Conservation (phyloP, 169 alveolate species). For the Plasmodium gonderi region DNA sequence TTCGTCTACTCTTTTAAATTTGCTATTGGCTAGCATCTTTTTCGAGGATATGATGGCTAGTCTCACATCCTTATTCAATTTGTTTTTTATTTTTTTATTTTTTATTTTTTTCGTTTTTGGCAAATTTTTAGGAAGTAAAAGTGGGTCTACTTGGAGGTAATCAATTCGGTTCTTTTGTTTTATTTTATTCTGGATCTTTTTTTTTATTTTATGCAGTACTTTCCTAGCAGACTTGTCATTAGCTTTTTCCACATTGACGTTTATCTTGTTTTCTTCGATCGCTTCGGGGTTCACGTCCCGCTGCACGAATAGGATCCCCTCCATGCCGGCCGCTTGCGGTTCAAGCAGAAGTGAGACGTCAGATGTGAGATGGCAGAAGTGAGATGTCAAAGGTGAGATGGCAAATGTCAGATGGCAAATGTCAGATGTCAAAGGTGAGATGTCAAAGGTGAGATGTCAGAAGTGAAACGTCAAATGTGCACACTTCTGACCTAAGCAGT, state of each 20-base stretch:
- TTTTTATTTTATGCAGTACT: not conserved
- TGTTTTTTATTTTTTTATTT: slow-evolving; percentile 29
- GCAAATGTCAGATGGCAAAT: too few relatives aligned
- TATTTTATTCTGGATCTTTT: not conserved
- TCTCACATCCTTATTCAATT: slow-evolving; percentile 29
- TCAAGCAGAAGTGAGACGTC: not conserved
- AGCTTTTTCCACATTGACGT: not conserved
- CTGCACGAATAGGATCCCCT: not conserved
- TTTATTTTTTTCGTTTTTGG: slow-evolving; percentile 61
- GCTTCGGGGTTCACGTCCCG: slow-evolving; percentile 19
- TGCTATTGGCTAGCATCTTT: slow-evolving; percentile 28
- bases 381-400: too few relatives aligned
- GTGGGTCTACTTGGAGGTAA: not conserved
- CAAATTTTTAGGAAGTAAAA: not conserved
- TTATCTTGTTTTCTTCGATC: not conserved
- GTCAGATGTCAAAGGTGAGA: too few relatives aligned
- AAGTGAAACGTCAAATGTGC: too few relatives aligned
- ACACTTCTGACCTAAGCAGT: too few relatives aligned
- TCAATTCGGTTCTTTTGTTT: not conserved
- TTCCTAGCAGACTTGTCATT: not conserved
- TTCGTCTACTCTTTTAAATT: slow-evolving; percentile 11
- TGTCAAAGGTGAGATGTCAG: too few relatives aligned
- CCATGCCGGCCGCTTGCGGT: not conserved
- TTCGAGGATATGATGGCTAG: slow-evolving; percentile 50
- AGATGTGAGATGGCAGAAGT: too few relatives aligned